Conservation (phyloP, 169 alveolate genomes). For the Plasmodium chabaudi region DNA sequence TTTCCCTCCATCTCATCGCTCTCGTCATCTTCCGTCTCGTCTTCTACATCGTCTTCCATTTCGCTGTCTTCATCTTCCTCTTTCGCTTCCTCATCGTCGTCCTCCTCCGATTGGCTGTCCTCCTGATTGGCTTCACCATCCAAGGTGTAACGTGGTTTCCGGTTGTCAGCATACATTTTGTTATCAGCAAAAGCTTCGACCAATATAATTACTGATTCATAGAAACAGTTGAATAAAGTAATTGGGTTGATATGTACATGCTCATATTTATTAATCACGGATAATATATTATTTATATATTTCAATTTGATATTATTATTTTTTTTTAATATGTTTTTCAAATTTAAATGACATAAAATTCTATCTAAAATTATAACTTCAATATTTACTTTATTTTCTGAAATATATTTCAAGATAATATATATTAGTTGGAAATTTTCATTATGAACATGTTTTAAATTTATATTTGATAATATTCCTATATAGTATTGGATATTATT, state of each 20-base stretch:
- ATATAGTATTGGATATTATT: constrained; percentile 39
- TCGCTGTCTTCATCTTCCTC: neutral
- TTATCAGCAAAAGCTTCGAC: constrained; percentile 12
- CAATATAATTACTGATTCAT: constrained; percentile 17
- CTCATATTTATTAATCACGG: constrained; percentile 20
- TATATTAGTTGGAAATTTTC: constrained; percentile 39
- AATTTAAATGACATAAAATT: constrained; percentile 16
- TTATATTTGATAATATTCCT: constrained; percentile 34
- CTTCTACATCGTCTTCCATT: neutral
- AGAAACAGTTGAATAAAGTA: constrained; percentile 29
- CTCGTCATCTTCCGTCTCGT: neutral
- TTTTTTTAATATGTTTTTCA: constrained; percentile 38
- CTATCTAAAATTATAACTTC: constrained; percentile 40
- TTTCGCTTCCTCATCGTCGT: neutral
- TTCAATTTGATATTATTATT: constrained; percentile 25
- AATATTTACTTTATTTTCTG: constrained; percentile 20
- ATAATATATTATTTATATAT: constrained; percentile 27
- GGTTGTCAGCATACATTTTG: constrained; percentile 10
- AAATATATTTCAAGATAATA: constrained; percentile 8
- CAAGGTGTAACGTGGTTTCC: constrained; percentile 13
- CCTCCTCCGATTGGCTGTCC: neutral
- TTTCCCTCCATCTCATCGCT: neutral
- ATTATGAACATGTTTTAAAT: constrained; percentile 56
- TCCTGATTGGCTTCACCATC: neutral
- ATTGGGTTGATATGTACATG: constrained; percentile 12